Evolutionary conservation across 352 stramenopile genomes (phyloP).

Genomic region (Pythium myriotylum): DNA sequence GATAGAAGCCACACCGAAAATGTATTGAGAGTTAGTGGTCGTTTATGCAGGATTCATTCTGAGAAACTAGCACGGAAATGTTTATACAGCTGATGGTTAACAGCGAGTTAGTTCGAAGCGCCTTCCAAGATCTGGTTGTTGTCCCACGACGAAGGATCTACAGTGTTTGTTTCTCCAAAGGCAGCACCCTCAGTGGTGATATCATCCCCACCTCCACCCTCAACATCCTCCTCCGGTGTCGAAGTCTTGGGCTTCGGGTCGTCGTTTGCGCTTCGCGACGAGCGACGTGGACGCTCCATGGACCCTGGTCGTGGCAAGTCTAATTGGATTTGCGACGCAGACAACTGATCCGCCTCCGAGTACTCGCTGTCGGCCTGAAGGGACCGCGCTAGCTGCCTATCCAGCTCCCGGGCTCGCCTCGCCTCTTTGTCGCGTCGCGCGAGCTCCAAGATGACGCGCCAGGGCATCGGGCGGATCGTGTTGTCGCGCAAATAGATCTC

Average conservation of each 20-base stretch:
- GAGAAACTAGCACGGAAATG: too few species aligned
- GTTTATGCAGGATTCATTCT: too few species aligned
- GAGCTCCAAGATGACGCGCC: constrained; percentile 64
- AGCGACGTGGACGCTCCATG: not conserved
- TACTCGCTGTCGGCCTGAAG: constrained; percentile 15
- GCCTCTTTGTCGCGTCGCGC: constrained; percentile 49
- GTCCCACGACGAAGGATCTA: too few species aligned
- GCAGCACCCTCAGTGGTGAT: too few species aligned
- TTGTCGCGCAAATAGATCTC: constrained; percentile 59
- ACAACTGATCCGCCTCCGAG: constrained; percentile 5
- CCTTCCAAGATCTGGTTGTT: too few species aligned
- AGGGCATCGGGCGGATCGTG: constrained; percentile 48
- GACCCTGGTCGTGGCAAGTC: constrained; percentile 17
- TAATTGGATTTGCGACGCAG: constrained; percentile 15
- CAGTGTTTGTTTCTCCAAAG: too few species aligned
- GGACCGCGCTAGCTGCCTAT: constrained; percentile 45
- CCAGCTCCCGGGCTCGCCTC: constrained; percentile 30
- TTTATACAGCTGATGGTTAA: too few species aligned
- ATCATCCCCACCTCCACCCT: too few species aligned
- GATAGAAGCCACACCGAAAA: constrained; percentile 33
- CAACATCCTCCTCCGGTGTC: not conserved
- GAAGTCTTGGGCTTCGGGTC: not conserved
- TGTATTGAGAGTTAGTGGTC: not conserved
- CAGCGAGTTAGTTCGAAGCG: too few species aligned
- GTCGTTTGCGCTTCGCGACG: not conserved